Evolutionary conservation across 305 asterid species (phyloP), one percentile per base, ranked within the genome.

Genomic region (Caryopteris hybrid): DNA sequence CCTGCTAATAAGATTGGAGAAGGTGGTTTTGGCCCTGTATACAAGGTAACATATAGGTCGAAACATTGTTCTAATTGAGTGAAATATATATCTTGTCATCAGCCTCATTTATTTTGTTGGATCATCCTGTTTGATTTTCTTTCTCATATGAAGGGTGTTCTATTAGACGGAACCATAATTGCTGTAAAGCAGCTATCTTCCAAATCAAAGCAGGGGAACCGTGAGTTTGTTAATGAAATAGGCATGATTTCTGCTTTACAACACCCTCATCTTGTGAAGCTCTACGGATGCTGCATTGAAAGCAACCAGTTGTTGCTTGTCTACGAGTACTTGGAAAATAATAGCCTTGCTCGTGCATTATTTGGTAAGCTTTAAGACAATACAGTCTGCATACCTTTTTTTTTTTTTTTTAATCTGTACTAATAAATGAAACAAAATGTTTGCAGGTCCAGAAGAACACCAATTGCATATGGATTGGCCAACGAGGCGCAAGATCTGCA

Each of bases 21-120:
- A 80, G 97, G 97, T 74, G 96, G 97, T 61, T 90, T 91, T 73
- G 97, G 97, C 17, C 70, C 89, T 3, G 95, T 91, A 13, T 88
- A 76, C 84, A 86, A 85, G 92, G 97, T 87, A 71, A 29, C 64
- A n/a, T 56, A 3, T 39, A 17, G 18, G 9, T 13, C 6, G 7
- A 56, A 33, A 2, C 27, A 58, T 12, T 23, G 3, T 17, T 41
- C 17, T 71, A 7, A 6, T 18, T 21, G 22, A 52, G 46, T 17
- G 4, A n/a, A 6, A 3, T 21, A 48, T 45, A 42, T 60, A 10
- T 51, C 11, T 38, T 17, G 4, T n/a, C 23, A 17, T 3, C 13
- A 34, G 45, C 23, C 33, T 50, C n/a, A 14, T 21, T 10, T 25
- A 6, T 20, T 7, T 31, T n/a, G 36, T 31, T 31, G 6, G 6